phyloP scores from a whole-genome alignment of 306 rosid genomes.

The Hippophae rhamnoides region DNA sequence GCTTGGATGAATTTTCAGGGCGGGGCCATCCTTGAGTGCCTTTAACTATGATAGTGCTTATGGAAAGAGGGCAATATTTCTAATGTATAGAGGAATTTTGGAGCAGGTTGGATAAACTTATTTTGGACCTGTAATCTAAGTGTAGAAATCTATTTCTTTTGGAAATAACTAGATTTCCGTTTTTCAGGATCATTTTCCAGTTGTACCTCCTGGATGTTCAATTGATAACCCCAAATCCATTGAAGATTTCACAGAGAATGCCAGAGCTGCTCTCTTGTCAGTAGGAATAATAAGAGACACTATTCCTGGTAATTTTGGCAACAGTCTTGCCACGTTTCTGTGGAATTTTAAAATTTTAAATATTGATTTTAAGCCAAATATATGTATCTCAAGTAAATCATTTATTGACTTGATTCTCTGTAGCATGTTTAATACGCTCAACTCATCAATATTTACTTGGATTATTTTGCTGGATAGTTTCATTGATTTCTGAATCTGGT shows the following conservation, averaged over 20 bases:
- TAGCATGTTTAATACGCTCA: neutral
- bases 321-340: neutral
- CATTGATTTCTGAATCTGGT: conserved; percentile 17
- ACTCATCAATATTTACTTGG: too few relatives aligned
- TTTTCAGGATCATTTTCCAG: conserved; percentile 74
- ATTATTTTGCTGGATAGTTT: conserved; percentile 10
- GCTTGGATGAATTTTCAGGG: conserved; percentile 49
- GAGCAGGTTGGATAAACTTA: conserved; percentile 61
- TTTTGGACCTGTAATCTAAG: conserved; percentile 13
- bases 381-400: neutral
- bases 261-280: conserved; percentile 78
- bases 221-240: conserved; percentile 61
- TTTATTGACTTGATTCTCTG: neutral
- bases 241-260: conserved; percentile 63
- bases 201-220: conserved; percentile 89
- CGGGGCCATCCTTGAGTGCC: conserved; percentile 84
- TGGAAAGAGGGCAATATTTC: conserved; percentile 74
- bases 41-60: conserved; percentile 91
- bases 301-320: conserved; percentile 37
- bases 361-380: neutral
- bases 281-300: conserved; percentile 92
- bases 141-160: conserved; percentile 7
- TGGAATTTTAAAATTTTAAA: neutral
- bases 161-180: conserved; percentile 24
- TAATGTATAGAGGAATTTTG: conserved; percentile 91